Evolutionary conservation across 352 stramenopile species (phyloP), one percentile per base, ranked within the genome.

Genomic region (Lagenidium giganteum): DNA sequence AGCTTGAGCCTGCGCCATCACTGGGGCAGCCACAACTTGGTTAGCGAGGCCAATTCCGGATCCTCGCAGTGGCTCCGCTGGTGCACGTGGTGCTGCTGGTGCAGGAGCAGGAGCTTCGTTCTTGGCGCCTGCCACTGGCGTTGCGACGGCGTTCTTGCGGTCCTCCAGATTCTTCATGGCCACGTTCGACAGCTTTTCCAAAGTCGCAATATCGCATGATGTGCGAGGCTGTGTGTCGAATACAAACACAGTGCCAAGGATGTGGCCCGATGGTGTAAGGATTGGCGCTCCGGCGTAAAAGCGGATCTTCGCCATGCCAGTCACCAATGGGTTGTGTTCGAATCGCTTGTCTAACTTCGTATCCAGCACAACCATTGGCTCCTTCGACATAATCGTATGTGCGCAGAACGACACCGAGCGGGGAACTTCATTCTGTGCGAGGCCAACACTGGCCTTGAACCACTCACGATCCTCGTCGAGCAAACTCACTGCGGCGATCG

Each of bases 141-240:
- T 63, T 4, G 73, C 71, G 22, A 90, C 64, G 7, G 76, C 81
- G 47, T 91, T 93, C 68, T 93, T 93, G n/a, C 81, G 81, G 62
- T 93, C 81, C 47, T 93, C 81, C 26, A 93, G 46, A 53, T 93
- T 91, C 57, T 93, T 93, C 81, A 93, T 93, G 20, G 81, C 81
- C 22, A 93, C 81, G 46, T 93, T 93, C 39, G 78, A 91, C 14
- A 93, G 62, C 56, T 93, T 93, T 48, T 93, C 81, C 2, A 93
- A 54, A 24, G 81, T 93, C 37, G 81, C 78, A 31, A 93, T 83
- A 57, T 93, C 81, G 51, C 81, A 93, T 50, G 81, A 82, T 38
- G 78, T 86, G 12, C 82, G 77, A 30, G 82, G 82, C 47, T 92
- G 77, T 30, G 77, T 93, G 57, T 93, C 82, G 26, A 92, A 92